These are phyloP conservation scores for Ustilago nuda DNA, from an alignment of 1,284 basidiomycete species.

Conservation along the genomic window DNA sequence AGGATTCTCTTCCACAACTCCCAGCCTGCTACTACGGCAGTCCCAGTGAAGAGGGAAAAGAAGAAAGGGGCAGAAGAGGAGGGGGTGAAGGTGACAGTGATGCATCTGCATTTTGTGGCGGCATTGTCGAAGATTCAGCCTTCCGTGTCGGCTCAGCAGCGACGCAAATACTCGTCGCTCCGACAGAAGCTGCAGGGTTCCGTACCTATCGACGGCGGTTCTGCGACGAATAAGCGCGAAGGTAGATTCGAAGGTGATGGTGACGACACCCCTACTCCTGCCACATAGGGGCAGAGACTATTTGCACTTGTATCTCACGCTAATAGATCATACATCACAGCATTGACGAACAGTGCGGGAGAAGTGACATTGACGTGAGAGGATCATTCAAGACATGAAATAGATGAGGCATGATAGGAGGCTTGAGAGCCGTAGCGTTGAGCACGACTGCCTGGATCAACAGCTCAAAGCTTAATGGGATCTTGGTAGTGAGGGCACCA, in stretches of 20 bases:
- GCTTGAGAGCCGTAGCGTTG: not conserved
- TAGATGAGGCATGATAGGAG: too few species aligned
- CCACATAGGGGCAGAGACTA: constrained; percentile 9
- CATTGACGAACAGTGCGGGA: not conserved
- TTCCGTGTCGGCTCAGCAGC: constrained; percentile 84
- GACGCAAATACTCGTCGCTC: constrained; percentile 76
- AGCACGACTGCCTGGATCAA: not conserved
- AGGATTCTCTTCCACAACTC: constrained; percentile 48
- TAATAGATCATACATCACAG: not conserved
- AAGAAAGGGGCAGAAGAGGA: constrained; percentile 15
- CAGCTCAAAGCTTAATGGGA: constrained; percentile 16
- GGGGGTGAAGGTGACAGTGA: constrained; percentile 63
- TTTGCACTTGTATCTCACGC: constrained; percentile 16
- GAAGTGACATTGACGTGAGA: constrained; percentile 1
- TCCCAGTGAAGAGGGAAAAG: constrained; percentile 9
- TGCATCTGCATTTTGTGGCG: constrained; percentile 76
- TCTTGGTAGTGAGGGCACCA: constrained; percentile 29
- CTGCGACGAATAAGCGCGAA: constrained; percentile 13
- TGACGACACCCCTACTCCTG: constrained; percentile 14
- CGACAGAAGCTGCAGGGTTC: constrained; percentile 46
- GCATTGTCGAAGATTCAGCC: constrained; percentile 87
- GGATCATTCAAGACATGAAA: not conserved
- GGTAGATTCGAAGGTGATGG: constrained; percentile 21
- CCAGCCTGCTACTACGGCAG: constrained; percentile 1
- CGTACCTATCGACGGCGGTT: constrained; percentile 31